phyloP scores from a whole-genome alignment of 371 early-diverging fungal genomes.

The Chytridiales sp. region DNA sequence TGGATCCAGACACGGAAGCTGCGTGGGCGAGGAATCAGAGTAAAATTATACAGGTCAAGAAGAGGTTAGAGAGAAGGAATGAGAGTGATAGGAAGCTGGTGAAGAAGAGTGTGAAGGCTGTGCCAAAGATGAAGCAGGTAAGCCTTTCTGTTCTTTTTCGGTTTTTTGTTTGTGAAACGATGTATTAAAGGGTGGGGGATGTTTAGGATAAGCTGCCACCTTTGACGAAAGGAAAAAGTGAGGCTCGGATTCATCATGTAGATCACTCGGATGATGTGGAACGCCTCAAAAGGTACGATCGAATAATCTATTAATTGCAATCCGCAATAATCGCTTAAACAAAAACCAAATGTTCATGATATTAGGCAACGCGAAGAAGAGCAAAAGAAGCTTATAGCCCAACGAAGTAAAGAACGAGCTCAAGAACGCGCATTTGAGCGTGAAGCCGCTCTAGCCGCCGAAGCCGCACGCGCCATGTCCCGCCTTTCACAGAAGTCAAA shows the following conservation, averaged over 20 bases:
- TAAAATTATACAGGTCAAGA: conserved; percentile 20
- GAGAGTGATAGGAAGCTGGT: too few relatives aligned
- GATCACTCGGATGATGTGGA: too few relatives aligned
- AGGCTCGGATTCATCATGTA: too few relatives aligned
- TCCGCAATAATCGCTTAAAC: neutral
- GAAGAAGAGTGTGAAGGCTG: too few relatives aligned
- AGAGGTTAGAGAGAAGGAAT: too few relatives aligned
- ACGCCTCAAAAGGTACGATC: too few relatives aligned
- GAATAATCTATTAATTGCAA: neutral
- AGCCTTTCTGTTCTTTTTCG: too few relatives aligned
- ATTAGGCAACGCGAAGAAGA: conserved; percentile 10
- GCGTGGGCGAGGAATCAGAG: conserved; percentile 14
- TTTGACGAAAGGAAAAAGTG: too few relatives aligned
- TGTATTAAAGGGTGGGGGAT: too few relatives aligned
- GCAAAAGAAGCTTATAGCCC: conserved; percentile 13
- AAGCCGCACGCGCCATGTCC: conserved; percentile 3
- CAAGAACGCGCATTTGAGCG: conserved; percentile 1
- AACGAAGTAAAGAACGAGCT: conserved; percentile 1
- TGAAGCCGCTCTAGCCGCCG: conserved; percentile 11
- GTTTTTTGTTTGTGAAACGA: too few relatives aligned
- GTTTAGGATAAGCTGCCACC: too few relatives aligned
- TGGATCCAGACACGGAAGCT: neutral
- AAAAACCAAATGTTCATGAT: neutral
- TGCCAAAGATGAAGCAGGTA: too few relatives aligned
- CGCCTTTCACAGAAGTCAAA: conserved; percentile 9